phyloP scores from a whole-genome alignment of 495 filamentous ascomycete species.

The Hypoxylon fragiforme region DNA sequence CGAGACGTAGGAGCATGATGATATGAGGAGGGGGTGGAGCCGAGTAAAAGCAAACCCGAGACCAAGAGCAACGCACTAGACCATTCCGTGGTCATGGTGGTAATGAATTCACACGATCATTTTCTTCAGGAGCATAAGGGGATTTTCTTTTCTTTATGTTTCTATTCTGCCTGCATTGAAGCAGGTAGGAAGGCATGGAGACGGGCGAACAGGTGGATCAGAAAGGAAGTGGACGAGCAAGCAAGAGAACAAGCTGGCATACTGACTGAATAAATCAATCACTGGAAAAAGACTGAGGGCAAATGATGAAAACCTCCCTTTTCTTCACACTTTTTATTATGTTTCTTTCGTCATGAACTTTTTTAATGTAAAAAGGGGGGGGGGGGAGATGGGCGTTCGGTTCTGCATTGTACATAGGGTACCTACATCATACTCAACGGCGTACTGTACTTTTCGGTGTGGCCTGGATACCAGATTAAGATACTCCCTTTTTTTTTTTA shows the following conservation, averaged over 20 bases:
- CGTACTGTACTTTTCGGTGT: background rate
- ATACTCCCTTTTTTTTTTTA: too few species aligned
- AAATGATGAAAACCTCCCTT: too few species aligned
- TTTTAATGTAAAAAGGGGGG: too few species aligned
- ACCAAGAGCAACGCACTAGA: background rate
- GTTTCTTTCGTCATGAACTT: conserved; percentile 3
- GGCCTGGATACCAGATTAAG: conserved; percentile 26
- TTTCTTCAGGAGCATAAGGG: too few species aligned
- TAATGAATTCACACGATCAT: background rate
- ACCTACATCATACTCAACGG: background rate
- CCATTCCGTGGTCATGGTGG: conserved; percentile 1
- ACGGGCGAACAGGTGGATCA: background rate
- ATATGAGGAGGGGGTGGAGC: conserved; percentile 50
- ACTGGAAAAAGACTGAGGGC: too few species aligned
- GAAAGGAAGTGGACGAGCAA: too few species aligned
- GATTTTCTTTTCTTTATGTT: too few species aligned
- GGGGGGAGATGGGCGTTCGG: conserved; percentile 24
- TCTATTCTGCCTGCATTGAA: too few species aligned
- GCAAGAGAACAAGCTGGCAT: background rate
- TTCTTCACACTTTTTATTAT: conserved; percentile 2
- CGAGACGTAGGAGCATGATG: conserved; percentile 60
- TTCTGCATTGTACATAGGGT: background rate
- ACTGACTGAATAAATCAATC: background rate
- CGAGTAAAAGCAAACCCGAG: background rate
- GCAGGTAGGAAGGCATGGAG: too few species aligned